Conservation (phyloP, 129 eudicot species). For the Glebionis coronaria region DNA sequence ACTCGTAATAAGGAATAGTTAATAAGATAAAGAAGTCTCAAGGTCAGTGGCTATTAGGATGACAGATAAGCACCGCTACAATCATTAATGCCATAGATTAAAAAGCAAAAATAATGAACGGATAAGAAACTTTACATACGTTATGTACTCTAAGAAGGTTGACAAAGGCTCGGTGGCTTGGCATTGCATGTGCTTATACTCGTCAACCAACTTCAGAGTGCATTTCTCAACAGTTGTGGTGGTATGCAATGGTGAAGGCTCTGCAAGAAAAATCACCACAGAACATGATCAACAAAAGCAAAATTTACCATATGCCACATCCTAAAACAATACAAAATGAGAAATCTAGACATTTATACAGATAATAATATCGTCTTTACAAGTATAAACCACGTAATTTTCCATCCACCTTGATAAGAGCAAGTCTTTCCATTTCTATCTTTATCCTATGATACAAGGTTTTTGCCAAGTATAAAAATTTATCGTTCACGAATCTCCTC, state of each 20-base stretch:
- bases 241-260: slow-evolving; percentile 95
- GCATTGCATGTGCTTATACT: slow-evolving; percentile 84
- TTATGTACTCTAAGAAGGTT: slow-evolving; percentile 84
- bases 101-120: slow-evolving; percentile 8
- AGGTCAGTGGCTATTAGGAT: neutral
- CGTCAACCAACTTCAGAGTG: slow-evolving; percentile 97
- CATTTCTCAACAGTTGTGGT: slow-evolving; percentile 97
- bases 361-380: neutral
- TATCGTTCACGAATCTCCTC: too few relatives aligned
- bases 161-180: slow-evolving; percentile 98
- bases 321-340: neutral
- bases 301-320: slow-evolving; percentile 13
- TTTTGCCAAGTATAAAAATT: too few relatives aligned
- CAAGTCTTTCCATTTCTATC: neutral
- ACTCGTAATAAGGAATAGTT: neutral
- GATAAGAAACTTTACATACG: slow-evolving; percentile 40
- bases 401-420: slow-evolving; percentile 4
- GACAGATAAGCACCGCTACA: slow-evolving; percentile 9
- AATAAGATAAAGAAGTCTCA: neutral
- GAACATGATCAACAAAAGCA: neutral
- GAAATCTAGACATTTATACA: neutral
- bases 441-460: too few relatives aligned
- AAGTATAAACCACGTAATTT: too few relatives aligned
- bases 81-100: neutral
- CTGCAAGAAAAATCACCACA: slow-evolving; percentile 40